phyloP scores from a whole-genome alignment of 352 stramenopile species.

The Globisporangium echinulatum region DNA sequence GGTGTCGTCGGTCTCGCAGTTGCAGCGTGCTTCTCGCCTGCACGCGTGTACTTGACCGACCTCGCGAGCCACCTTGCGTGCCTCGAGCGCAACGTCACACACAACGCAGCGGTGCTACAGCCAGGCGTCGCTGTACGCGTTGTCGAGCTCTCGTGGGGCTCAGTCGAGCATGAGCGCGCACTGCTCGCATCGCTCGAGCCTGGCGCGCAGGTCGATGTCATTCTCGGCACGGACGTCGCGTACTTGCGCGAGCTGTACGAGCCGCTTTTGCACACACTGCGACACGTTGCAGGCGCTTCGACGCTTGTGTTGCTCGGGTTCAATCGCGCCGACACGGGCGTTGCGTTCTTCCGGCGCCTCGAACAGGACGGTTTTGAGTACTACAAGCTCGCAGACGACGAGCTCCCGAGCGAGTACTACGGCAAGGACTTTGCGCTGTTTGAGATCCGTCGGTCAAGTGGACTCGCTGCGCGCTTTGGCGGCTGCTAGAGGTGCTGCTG shows the following conservation, averaged over 20 bases:
- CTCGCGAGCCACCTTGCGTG: slow-evolving; percentile 48
- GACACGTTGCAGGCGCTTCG: slow-evolving; percentile 23
- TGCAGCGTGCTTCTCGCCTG: slow-evolving; percentile 51
- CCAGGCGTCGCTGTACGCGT: slow-evolving; percentile 40
- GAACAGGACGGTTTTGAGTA: slow-evolving; percentile 69
- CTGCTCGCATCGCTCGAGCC: slow-evolving; percentile 23
- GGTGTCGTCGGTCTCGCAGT: slow-evolving; percentile 67
- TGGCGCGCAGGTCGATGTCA: slow-evolving; percentile 43
- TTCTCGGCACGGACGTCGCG: slow-evolving; percentile 76
- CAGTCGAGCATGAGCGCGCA: slow-evolving; percentile 27
- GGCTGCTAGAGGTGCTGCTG: no score
- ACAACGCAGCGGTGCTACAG: slow-evolving; percentile 27
- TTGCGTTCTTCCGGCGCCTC: slow-evolving; percentile 64
- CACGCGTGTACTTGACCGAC: slow-evolving; percentile 61
- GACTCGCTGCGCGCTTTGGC: no score
- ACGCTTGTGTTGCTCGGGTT: slow-evolving; percentile 70
- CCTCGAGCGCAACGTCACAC: slow-evolving; percentile 51
- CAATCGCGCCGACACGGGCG: slow-evolving; percentile 59
- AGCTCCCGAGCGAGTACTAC: slow-evolving; percentile 44
- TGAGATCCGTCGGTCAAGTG: slow-evolving; percentile 31
- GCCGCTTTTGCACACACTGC: slow-evolving; percentile 60
- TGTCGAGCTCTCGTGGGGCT: slow-evolving; percentile 55
- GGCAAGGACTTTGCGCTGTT: slow-evolving; percentile 81
- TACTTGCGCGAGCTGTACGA: slow-evolving; percentile 74
- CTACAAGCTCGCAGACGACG: slow-evolving; percentile 71